Evolutionary conservation across 75 land plant species (phyloP).

Genomic region (Pinus taeda): DNA sequence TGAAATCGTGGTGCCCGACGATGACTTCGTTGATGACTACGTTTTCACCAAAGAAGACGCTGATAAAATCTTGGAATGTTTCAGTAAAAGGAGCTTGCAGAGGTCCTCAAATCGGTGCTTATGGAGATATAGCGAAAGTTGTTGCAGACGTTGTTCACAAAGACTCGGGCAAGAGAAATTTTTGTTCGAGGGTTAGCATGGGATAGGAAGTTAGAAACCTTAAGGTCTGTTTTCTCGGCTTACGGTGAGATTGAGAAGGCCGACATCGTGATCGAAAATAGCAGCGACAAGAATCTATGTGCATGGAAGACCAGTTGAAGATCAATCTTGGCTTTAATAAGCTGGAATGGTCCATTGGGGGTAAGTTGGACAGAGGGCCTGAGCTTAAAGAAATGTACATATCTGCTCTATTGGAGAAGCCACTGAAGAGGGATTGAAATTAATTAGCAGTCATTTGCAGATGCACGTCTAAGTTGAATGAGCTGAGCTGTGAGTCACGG

Average conservation of each 20-base stretch:
- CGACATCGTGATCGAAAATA: slow-evolving; percentile 8
- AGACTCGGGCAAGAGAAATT: slow-evolving; percentile 31
- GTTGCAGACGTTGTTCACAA: slow-evolving; percentile 7
- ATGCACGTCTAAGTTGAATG: too few species aligned
- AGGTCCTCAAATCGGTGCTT: too few species aligned
- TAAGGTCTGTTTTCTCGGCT: slow-evolving; percentile 25
- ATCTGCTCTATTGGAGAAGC: slow-evolving; percentile 69
- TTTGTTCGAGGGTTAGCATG: slow-evolving; percentile 48
- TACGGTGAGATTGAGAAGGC: slow-evolving; percentile 39
- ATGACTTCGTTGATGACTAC: too few species aligned
- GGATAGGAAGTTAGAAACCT: slow-evolving; percentile 34
- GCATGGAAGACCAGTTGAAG: slow-evolving; percentile 54
- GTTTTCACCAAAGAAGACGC: too few species aligned
- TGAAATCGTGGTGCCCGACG: too few species aligned
- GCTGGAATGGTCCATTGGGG: slow-evolving; percentile 65
- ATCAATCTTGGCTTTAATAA: slow-evolving; percentile 63
- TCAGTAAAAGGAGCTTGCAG: too few species aligned
- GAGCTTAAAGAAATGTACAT: slow-evolving; percentile 41
- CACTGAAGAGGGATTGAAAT: slow-evolving; percentile 15
- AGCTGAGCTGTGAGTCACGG: too few species aligned
- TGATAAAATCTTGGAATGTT: too few species aligned
- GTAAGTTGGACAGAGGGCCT: slow-evolving; percentile 35
- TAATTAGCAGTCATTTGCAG: not conserved
- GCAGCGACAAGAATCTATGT: slow-evolving; percentile 12
- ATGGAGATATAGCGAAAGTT: too few species aligned